These are phyloP conservation scores for Entomortierella parvispora DNA, from an alignment of 192 early-diverging fungal species.

Conservation along the genomic window DNA sequence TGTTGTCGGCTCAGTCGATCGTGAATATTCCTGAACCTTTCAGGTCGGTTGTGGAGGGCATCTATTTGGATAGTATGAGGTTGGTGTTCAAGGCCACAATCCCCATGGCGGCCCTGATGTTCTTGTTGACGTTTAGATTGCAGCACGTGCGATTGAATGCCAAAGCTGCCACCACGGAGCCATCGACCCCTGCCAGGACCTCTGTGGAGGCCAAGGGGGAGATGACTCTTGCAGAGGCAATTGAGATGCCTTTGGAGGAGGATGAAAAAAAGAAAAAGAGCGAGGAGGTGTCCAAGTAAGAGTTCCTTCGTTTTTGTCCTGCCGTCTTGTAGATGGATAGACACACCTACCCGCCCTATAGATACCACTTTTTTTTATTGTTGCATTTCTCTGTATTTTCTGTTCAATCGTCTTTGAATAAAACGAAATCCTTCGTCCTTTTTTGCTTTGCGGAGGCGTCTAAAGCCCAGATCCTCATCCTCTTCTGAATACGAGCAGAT, in stretches of 20 bases:
- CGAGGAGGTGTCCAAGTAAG: slow-evolving; percentile 18
- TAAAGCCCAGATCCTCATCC: too few relatives aligned
- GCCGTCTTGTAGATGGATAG: background rate
- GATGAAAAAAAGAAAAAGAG: too few relatives aligned
- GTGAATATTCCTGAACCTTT: slow-evolving; percentile 22
- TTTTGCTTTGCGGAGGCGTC: too few relatives aligned
- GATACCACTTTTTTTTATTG: background rate
- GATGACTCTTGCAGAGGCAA: slow-evolving; percentile 33
- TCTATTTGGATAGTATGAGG: slow-evolving; percentile 46
- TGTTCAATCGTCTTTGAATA: too few relatives aligned
- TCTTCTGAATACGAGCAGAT: too few relatives aligned
- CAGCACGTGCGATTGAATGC: slow-evolving; percentile 26
- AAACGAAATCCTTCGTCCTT: too few relatives aligned
- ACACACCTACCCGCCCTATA: slow-evolving; percentile 3
- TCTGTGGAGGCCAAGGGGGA: too few relatives aligned
- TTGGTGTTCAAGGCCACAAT: slow-evolving; percentile 49
- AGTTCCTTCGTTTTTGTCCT: too few relatives aligned
- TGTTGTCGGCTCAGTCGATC: slow-evolving; percentile 31
- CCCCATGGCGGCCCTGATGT: slow-evolving; percentile 47
- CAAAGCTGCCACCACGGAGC: background rate
- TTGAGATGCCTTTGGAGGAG: slow-evolving; percentile 29
- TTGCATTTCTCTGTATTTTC: too few relatives aligned
- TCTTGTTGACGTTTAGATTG: slow-evolving; percentile 36
- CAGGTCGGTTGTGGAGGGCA: slow-evolving; percentile 15
- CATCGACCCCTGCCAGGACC: background rate